A percentile compares a stretch with the other conserved stretches of the same genome.
Evolutionary conservation across 75 land plant species (phyloP).

Genomic region (Ceratopteris richardii): DNA sequence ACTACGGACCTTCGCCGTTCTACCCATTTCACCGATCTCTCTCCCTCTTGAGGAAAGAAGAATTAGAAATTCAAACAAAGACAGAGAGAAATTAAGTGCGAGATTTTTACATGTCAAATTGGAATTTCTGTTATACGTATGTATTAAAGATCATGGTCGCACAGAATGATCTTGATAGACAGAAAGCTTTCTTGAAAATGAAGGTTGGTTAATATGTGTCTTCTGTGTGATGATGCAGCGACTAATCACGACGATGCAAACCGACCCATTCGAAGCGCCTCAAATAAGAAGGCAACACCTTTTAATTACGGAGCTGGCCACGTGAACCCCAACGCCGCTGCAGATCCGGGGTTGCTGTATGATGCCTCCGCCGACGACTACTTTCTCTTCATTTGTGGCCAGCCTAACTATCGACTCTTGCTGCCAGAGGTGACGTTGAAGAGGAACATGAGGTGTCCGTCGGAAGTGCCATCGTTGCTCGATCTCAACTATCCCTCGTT

Average conservation of each 20-base stretch:
- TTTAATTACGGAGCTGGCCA: slow-evolving; percentile 54
- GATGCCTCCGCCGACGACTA: slow-evolving; percentile 35
- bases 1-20: too few relatives aligned
- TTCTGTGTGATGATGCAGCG: slow-evolving; percentile 16
- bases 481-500: slow-evolving; percentile 57
- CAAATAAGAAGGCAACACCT: slow-evolving; percentile 15
- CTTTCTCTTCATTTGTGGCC: slow-evolving; percentile 35
- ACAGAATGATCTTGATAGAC: not conserved
- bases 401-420: slow-evolving; percentile 24
- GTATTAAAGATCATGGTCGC: too few relatives aligned
- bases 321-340: slow-evolving; percentile 37
- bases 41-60: too few relatives aligned
- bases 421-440: slow-evolving; percentile 9
- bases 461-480: not conserved
- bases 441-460: slow-evolving; percentile 24
- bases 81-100: too few relatives aligned
- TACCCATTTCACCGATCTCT: too few relatives aligned
- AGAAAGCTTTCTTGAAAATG: not conserved
- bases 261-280: slow-evolving; percentile 16
- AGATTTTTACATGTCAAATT: too few relatives aligned
- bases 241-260: slow-evolving; percentile 19
- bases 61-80: not conserved
- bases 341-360: slow-evolving; percentile 49
- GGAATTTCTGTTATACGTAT: too few relatives aligned
- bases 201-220: not conserved